Conservation (phyloP, 768 basidiomycete species). For the Leccinellum luteum region DNA sequence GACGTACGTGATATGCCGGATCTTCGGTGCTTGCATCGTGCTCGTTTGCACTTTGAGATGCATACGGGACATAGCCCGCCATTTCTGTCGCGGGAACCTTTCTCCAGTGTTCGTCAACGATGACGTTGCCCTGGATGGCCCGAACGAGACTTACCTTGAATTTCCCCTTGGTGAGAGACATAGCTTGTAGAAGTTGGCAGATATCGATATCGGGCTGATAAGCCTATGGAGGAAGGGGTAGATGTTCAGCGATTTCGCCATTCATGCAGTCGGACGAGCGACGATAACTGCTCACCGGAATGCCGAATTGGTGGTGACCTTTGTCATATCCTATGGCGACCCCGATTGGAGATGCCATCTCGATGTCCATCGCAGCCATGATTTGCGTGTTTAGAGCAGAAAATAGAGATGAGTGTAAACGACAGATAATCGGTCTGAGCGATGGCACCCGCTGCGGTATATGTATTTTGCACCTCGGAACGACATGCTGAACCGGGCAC, state of each 20-base stretch:
- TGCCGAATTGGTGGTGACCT: conserved; percentile 14
- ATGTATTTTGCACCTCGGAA: conserved; percentile 22
- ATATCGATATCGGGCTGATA: conserved; percentile 43
- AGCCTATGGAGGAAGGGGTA: conserved; percentile 14
- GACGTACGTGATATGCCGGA: conserved; percentile 41
- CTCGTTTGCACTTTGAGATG: conserved; percentile 34
- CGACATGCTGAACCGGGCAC: conserved; percentile 27
- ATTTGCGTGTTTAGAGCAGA: neutral
- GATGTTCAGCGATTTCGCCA: neutral
- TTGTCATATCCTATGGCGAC: conserved; percentile 22
- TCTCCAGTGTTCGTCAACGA: conserved; percentile 31
- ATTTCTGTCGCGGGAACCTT: conserved; percentile 27
- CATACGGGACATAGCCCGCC: conserved; percentile 25
- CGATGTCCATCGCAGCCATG: conserved; percentile 31
- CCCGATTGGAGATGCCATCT: conserved; percentile 33
- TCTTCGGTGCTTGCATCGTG: conserved; percentile 47
- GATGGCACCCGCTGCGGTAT: conserved; percentile 14
- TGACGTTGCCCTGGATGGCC: neutral
- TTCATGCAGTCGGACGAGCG: neutral
- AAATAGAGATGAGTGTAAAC: neutral
- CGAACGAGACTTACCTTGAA: conserved; percentile 28
- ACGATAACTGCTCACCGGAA: conserved; percentile 20
- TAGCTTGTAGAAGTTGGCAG: conserved; percentile 49
- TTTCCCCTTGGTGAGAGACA: conserved; percentile 43
- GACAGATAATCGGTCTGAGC: conserved; percentile 16